Percentiles rank a stretch among this genome's conserved stretches.
These are phyloP conservation scores for Tetracladium marchalianum DNA, from an alignment of 495 filamentous ascomycete species.

Conservation along the genomic window DNA sequence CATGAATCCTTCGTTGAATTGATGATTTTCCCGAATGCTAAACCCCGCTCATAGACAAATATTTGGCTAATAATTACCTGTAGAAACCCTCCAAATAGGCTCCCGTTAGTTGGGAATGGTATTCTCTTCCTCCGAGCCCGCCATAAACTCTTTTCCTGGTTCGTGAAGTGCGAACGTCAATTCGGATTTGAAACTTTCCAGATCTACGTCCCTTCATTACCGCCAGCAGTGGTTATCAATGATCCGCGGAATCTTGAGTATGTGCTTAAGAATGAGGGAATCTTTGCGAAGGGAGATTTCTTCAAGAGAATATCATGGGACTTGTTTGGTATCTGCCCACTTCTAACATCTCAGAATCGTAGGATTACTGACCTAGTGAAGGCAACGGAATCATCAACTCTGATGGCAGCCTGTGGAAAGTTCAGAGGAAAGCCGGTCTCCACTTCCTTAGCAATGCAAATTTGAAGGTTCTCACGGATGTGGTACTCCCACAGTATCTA, in stretches of 20 bases:
- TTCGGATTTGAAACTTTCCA: constrained; percentile 46
- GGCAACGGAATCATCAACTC: constrained; percentile 54
- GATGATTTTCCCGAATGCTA: too few relatives aligned
- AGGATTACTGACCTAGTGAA: constrained; percentile 7
- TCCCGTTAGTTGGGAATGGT: constrained; percentile 48
- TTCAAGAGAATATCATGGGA: constrained; percentile 48
- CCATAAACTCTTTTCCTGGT: constrained; percentile 49
- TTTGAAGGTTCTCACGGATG: constrained; percentile 42
- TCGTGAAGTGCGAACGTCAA: constrained; percentile 40
- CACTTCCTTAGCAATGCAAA: constrained; percentile 47
- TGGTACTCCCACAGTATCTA: constrained; percentile 41
- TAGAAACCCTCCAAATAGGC: constrained; percentile 40
- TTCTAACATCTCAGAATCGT: not conserved
- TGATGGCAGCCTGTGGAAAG: constrained; percentile 50
- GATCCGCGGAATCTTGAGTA: constrained; percentile 48
- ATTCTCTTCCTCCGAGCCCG: constrained; percentile 45
- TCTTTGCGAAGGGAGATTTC: constrained; percentile 48
- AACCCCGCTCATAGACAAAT: not conserved
- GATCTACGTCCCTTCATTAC: constrained; percentile 45
- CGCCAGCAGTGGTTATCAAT: constrained; percentile 48
- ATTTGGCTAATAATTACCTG: constrained; percentile 1
- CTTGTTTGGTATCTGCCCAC: constrained; percentile 35
- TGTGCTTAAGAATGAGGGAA: constrained; percentile 46
- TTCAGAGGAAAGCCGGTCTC: constrained; percentile 48
- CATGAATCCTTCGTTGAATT: too few relatives aligned